Conservation (phyloP, 2,329 filamentous ascomycete genomes). For the Neofusicoccum parvum region DNA sequence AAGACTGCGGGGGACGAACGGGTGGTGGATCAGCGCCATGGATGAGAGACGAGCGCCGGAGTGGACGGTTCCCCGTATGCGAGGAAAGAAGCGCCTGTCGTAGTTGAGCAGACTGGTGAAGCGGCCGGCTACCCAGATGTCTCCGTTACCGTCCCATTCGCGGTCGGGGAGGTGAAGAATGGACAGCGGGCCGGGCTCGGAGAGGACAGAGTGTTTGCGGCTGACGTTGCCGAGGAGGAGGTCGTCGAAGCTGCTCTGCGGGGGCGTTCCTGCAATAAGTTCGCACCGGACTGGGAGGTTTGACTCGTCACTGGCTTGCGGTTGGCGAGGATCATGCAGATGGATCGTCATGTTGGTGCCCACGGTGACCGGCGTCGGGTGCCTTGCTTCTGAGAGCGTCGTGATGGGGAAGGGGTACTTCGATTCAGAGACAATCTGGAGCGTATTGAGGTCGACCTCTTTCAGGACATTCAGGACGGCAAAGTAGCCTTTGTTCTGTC, state of each 20-base stretch:
- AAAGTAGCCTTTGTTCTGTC: slow-evolving; percentile 71
- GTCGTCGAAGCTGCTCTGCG: slow-evolving; percentile 35
- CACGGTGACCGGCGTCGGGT: slow-evolving; percentile 74
- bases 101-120: slow-evolving; percentile 90
- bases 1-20: slow-evolving; percentile 65
- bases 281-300: slow-evolving; percentile 29
- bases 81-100: slow-evolving; percentile 82
- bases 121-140: slow-evolving; percentile 86
- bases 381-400: slow-evolving; percentile 70
- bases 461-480: slow-evolving; percentile 76
- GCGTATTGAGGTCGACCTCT: slow-evolving; percentile 76
- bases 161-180: slow-evolving; percentile 74
- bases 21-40: slow-evolving; percentile 68
- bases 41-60: slow-evolving; percentile 80
- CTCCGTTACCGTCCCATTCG: slow-evolving; percentile 63
- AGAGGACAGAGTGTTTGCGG: slow-evolving; percentile 65
- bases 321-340: slow-evolving; percentile 72
- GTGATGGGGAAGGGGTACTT: slow-evolving; percentile 82
- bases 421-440: slow-evolving; percentile 69
- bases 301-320: slow-evolving; percentile 23
- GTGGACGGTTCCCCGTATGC: slow-evolving; percentile 75
- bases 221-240: slow-evolving; percentile 27
- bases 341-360: slow-evolving; percentile 82
- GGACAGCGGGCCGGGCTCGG: slow-evolving; percentile 78
- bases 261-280: slow-evolving; percentile 31